A percentile compares a stretch with the other conserved stretches of the same genome.
Evolutionary conservation across 2,329 filamentous ascomycete species (phyloP).

Genomic region (Xylariaceae sp.): DNA sequence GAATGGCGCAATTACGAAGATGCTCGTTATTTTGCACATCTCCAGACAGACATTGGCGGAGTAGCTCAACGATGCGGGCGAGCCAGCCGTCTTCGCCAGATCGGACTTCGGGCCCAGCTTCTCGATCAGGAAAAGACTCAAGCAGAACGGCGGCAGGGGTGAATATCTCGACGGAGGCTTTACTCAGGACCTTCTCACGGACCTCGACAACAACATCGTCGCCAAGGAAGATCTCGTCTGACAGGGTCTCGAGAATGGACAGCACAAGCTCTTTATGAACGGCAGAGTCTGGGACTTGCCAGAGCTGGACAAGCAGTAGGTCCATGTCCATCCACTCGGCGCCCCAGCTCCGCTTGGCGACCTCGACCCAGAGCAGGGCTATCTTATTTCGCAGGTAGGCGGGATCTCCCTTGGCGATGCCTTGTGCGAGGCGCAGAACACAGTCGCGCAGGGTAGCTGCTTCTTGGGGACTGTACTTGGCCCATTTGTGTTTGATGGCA

Average conservation of each 20-base stretch:
- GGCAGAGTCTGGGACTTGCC: conserved; percentile 63
- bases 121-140: conserved; percentile 71
- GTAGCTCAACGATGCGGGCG: conserved; percentile 67
- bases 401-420: conserved; percentile 68
- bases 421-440: conserved; percentile 73
- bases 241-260: conserved; percentile 82
- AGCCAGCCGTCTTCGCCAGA: conserved; percentile 86
- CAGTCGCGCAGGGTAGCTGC: conserved; percentile 66
- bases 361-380: conserved; percentile 88
- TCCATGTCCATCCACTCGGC: conserved; percentile 96
- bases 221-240: conserved; percentile 88
- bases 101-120: conserved; percentile 64
- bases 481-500: conserved; percentile 81
- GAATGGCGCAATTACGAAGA: conserved; percentile 67
- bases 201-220: conserved; percentile 84
- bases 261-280: conserved; percentile 82
- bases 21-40: conserved; percentile 62
- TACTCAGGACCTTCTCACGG: conserved; percentile 78
- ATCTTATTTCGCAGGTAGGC: conserved; percentile 88
- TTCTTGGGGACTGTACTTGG: conserved; percentile 66
- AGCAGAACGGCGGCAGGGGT: conserved; percentile 72
- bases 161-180: conserved; percentile 90
- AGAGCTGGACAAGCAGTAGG: conserved; percentile 71
- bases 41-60: conserved; percentile 67
- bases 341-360: conserved; percentile 92